These are phyloP conservation scores for Mimosa bimucronata DNA, from an alignment of 306 rosid species.

Conservation along the genomic window DNA sequence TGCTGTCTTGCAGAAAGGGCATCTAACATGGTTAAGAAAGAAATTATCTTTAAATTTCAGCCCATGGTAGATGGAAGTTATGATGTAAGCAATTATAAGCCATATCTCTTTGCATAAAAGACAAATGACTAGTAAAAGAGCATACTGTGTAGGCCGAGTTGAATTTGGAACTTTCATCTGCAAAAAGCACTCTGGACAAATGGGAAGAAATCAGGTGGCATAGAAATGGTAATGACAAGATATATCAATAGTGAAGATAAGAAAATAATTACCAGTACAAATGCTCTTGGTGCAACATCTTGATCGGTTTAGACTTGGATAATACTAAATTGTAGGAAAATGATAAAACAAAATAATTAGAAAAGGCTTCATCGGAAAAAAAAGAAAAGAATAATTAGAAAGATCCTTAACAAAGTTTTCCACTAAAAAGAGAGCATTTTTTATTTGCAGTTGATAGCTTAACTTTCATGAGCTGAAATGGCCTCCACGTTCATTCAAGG, in stretches of 20 bases:
- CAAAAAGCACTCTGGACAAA: conserved; percentile 85
- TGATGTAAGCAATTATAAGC: not conserved
- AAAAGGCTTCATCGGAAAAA: too few species aligned
- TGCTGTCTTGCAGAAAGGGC: conserved; percentile 92
- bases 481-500: conserved; percentile 18
- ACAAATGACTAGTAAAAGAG: conserved; percentile 40
- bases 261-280: conserved; percentile 76
- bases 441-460: conserved; percentile 6
- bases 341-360: conserved; percentile 33
- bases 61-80: conserved; percentile 15
- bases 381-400: too few species aligned
- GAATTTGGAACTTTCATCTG: conserved; percentile 99
- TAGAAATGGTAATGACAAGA: conserved; percentile 18
- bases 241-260: conserved; percentile 9
- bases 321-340: conserved; percentile 56
- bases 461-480: conserved; percentile 15
- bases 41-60: conserved; percentile 37
- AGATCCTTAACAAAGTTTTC: not conserved
- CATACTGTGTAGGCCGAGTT: conserved; percentile 99
- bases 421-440: not conserved
- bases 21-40: conserved; percentile 73
- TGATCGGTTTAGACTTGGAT: conserved; percentile 98
- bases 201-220: conserved; percentile 42
- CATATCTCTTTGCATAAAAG: conserved; percentile 12
- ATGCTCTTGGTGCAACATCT: conserved; percentile 98